Evolutionary conservation across 164 flowering plant genomes (phyloP), one percentile per base, ranked within the genome.

Genomic region (Akebia trifoliata): DNA sequence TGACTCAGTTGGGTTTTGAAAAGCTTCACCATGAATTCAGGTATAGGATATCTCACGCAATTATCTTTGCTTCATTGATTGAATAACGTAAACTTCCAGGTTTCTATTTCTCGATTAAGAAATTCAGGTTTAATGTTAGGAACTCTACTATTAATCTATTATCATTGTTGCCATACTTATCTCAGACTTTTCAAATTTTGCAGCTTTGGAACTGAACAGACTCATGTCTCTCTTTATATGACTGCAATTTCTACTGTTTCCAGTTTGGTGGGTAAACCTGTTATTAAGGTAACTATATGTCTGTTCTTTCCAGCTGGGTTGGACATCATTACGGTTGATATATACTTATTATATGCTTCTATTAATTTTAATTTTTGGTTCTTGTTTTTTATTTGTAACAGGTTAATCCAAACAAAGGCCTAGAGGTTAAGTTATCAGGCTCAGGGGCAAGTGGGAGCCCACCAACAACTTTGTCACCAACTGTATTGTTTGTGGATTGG

Each of bases 401-500:
- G 96, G 81, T 80, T 65, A 63, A 57, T 60, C 98, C 97, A 8
- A 76, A 77, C 34, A 64, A 75, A 18, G 97, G 97, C 35, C 70
- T 93, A 35, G 79, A 79, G 55, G 78, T 87, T 58, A 64, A 45
- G 39, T 38, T 87, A 57, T 82, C 88, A 25, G 98, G 95, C 44
- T 83, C 91, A 25, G 93, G 74, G 37, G 77, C 80, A 56, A 66
- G 65, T 61, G 94, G 92, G 52, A 76, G 52, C 37, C 80, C 84
- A 54, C 94, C 97, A 18, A 85, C 98, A 66, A 89, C 98, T 24
- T 73, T 89, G 66, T 86, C 96, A 34, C 98, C 98, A 9, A 66
- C 90, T 31, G 64, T 67, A 52, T 39, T 93, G 69, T 47, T 64
- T 59, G 51, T 93, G 40, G 89, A 81, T 58, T 93, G 95, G 98